These are phyloP conservation scores for Boletus speciosus DNA, from an alignment of 768 basidiomycete species.

Conservation along the genomic window DNA sequence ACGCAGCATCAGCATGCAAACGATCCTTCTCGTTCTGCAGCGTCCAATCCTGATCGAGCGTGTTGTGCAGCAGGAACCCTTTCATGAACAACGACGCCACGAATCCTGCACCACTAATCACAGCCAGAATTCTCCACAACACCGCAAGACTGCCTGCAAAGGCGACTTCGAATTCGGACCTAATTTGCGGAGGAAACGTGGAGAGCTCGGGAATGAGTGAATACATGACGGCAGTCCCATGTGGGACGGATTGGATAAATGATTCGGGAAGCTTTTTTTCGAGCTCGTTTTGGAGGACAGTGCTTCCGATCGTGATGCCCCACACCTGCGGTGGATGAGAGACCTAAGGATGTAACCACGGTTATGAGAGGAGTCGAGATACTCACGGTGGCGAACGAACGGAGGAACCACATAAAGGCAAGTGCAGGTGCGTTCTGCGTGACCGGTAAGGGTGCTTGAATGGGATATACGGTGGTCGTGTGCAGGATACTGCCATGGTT, in stretches of 20 bases:
- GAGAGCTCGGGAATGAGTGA: constrained; percentile 44
- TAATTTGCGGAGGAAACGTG: constrained; percentile 32
- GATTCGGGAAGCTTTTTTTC: constrained; percentile 36
- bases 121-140: constrained; percentile 43
- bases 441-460: constrained; percentile 44
- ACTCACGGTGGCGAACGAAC: constrained; percentile 35
- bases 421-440: constrained; percentile 42
- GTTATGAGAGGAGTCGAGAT: not conserved
- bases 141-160: constrained; percentile 38
- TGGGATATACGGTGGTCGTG: constrained; percentile 38
- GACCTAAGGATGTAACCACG: not conserved
- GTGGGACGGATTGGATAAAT: constrained; percentile 35
- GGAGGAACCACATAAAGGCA: constrained; percentile 39
- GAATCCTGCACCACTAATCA: constrained; percentile 22
- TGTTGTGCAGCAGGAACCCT: not conserved
- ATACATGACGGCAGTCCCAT: constrained; percentile 42
- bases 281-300: constrained; percentile 50
- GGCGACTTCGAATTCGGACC: constrained; percentile 35
- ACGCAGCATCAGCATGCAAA: not conserved
- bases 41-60: constrained; percentile 4
- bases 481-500: not conserved
- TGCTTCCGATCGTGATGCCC: constrained; percentile 48
- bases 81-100: constrained; percentile 6
- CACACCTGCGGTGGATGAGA: constrained; percentile 33
- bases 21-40: not conserved